Conservation (phyloP, 345 rosid genomes). For the Firmiana major region DNA sequence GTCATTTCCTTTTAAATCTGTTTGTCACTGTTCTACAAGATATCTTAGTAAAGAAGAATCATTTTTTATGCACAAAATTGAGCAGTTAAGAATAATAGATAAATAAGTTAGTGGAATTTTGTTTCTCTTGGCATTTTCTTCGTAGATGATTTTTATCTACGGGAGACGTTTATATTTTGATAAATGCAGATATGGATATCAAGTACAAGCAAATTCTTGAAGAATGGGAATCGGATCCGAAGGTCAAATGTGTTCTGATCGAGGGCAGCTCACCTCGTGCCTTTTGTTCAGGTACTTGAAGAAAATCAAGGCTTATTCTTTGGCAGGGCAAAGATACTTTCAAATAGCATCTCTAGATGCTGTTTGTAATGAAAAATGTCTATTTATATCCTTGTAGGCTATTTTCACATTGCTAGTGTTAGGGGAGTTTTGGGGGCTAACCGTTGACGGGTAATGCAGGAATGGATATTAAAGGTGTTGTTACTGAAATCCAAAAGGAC, state of each 20-base stretch:
- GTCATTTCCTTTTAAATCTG: background rate
- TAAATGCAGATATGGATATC: conserved; percentile 66
- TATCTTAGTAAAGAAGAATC: no score
- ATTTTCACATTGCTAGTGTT: conserved; percentile 11
- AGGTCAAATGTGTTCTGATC: conserved; percentile 73
- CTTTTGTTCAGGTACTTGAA: conserved; percentile 69
- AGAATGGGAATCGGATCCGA: conserved; percentile 80
- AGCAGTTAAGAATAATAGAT: background rate
- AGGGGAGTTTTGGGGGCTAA: conserved; percentile 38
- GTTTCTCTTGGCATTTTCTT: background rate
- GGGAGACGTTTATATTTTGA: background rate
- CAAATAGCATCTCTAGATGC: background rate
- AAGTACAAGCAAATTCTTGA: conserved; percentile 71
- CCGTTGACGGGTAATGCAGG: conserved; percentile 54
- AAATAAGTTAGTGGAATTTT: background rate
- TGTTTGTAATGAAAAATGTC: background rate
- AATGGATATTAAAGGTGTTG: conserved; percentile 91
- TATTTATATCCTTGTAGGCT: background rate
- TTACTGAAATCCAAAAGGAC: conserved; percentile 68
- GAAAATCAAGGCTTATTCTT: background rate
- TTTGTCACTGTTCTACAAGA: no score
- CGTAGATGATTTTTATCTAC: background rate
- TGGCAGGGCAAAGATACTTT: background rate
- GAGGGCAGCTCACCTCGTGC: conserved; percentile 79
- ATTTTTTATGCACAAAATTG: no score